phyloP scores from a whole-genome alignment of 371 early-diverging fungal species.

The Enterocytospora artemiae region DNA sequence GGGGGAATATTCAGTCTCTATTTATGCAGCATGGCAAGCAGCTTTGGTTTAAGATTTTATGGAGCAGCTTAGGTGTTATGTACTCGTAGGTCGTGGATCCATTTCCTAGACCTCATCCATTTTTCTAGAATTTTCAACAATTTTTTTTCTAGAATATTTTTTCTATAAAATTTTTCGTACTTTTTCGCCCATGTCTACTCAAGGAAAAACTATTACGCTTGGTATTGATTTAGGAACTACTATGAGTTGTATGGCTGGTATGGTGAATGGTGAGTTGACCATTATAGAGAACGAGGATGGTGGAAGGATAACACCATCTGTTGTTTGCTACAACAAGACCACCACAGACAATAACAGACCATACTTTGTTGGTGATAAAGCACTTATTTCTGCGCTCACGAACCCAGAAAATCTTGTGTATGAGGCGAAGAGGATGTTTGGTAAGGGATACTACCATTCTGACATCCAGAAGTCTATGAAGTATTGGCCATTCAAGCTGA shows the following conservation, averaged over 20 bases:
- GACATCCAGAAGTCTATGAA: constrained; percentile 47
- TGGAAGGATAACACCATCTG: constrained; percentile 83
- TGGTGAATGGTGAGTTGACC: constrained; percentile 65
- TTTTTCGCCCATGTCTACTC: constrained; percentile 2
- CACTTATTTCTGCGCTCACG: constrained; percentile 78
- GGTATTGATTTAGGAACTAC: constrained; percentile 88
- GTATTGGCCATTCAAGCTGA: constrained; percentile 55
- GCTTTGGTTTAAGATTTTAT: too few species aligned
- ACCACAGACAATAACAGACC: constrained; percentile 61
- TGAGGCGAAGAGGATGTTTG: constrained; percentile 88
- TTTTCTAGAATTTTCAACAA: constrained; percentile 9
- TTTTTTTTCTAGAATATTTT: constrained; percentile 31
- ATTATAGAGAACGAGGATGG: constrained; percentile 81
- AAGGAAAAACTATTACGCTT: constrained; percentile 32
- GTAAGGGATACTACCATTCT: constrained; percentile 60
- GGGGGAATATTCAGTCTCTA: too few species aligned
- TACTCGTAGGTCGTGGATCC: not conserved
- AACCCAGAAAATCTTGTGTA: constrained; percentile 76
- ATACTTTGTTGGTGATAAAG: constrained; percentile 72
- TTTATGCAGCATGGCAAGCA: too few species aligned
- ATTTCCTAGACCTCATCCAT: not conserved
- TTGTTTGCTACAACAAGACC: constrained; percentile 76
- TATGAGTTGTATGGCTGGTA: constrained; percentile 86
- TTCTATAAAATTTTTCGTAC: not conserved
- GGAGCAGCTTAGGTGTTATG: constrained; percentile 15